Evolutionary conservation across 768 basidiomycete species (phyloP).

Genomic region (Leccinum uliginosum): DNA sequence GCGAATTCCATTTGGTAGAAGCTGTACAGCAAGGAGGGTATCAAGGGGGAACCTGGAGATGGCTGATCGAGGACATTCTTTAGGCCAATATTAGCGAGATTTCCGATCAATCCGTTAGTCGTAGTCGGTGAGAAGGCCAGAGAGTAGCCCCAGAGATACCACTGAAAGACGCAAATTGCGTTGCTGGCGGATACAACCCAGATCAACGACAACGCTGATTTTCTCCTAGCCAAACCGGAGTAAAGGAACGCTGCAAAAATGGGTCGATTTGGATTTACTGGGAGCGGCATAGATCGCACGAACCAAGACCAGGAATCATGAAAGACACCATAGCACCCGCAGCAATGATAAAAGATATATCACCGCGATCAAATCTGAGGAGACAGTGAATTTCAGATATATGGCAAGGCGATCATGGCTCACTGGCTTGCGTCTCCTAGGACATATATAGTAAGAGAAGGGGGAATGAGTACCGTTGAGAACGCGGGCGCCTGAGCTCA

Average conservation of each 20-base stretch:
- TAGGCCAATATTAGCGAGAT: constrained; percentile 76
- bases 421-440: constrained; percentile 27
- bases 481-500: neutral
- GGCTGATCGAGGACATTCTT: constrained; percentile 65
- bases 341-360: constrained; percentile 66
- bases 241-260: constrained; percentile 57
- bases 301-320: constrained; percentile 76
- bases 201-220: constrained; percentile 66
- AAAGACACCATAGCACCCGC: constrained; percentile 70
- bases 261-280: neutral
- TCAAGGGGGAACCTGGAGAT: constrained; percentile 73
- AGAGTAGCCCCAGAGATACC: constrained; percentile 82
- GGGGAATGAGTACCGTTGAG: neutral
- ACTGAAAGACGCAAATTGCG: constrained; percentile 73
- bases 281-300: constrained; percentile 9
- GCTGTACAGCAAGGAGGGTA: constrained; percentile 79
- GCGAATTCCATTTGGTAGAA: constrained; percentile 89
- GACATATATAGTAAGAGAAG: constrained; percentile 2
- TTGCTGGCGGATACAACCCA: constrained; percentile 73
- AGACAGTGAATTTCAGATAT: constrained; percentile 6
- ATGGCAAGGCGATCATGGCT: constrained; percentile 10
- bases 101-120: constrained; percentile 72
- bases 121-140: constrained; percentile 78
- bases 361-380: constrained; percentile 63
- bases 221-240: constrained; percentile 67